Evolutionary conservation across 371 early-diverging fungal species (phyloP).

Genomic region (Haplosporangium sp.): DNA sequence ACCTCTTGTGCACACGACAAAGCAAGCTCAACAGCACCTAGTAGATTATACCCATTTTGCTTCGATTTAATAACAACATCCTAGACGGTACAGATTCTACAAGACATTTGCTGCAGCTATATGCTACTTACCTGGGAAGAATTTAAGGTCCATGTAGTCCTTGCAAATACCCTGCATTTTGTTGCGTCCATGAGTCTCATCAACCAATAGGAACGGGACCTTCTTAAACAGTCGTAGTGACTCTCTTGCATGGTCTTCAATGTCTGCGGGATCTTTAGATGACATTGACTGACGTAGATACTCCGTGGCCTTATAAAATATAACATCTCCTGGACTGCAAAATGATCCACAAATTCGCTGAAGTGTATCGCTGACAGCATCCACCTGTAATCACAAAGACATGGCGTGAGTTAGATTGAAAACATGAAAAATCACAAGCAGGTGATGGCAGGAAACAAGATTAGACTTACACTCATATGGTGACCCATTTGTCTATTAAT

Average conservation of each 20-base stretch:
- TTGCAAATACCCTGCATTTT: constrained; percentile 71
- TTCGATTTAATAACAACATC: background rate
- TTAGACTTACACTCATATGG: constrained; percentile 60
- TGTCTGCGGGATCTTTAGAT: constrained; percentile 61
- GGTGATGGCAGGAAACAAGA: background rate
- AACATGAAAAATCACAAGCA: constrained; percentile 8
- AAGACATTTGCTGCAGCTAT: background rate
- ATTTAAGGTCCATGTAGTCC: constrained; percentile 64
- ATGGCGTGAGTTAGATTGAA: background rate
- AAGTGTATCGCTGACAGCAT: constrained; percentile 66
- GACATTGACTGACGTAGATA: constrained; percentile 62
- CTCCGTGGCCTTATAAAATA: constrained; percentile 80
- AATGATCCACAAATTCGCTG: constrained; percentile 79
- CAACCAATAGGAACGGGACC: constrained; percentile 57
- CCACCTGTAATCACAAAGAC: constrained; percentile 31
- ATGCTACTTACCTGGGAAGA: constrained; percentile 49
- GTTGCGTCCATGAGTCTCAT: constrained; percentile 56
- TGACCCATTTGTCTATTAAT: constrained; percentile 76
- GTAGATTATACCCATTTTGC: background rate
- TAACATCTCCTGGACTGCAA: constrained; percentile 79
- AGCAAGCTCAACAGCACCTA: constrained; percentile 76
- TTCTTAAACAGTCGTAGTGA: constrained; percentile 70
- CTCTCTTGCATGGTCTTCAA: constrained; percentile 61
- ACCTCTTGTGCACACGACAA: constrained; percentile 74
- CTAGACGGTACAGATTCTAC: background rate